Percentiles rank a stretch among this genome's conserved stretches.
These are phyloP conservation scores for Penicillium oxalicum DNA, from an alignment of 2,329 filamentous ascomycete species.

Conservation along the genomic window DNA sequence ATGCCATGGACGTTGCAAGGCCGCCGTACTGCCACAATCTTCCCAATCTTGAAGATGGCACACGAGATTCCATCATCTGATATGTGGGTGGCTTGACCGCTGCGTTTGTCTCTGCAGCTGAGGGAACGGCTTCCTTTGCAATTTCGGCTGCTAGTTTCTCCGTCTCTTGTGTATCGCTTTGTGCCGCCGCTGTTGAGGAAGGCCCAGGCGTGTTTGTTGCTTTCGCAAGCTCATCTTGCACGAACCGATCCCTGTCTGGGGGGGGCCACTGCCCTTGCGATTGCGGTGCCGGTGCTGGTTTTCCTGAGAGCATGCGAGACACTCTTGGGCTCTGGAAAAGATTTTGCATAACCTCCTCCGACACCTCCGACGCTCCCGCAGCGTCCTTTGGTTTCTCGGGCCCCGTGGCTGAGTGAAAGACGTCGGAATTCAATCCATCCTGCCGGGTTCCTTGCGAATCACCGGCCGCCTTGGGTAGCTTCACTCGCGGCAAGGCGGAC, in stretches of 20 bases:
- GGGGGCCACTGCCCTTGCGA: not conserved
- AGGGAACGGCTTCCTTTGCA: conserved; percentile 34
- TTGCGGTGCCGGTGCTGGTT: conserved; percentile 20
- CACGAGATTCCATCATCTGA: conserved; percentile 77
- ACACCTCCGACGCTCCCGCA: conserved; percentile 42
- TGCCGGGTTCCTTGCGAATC: conserved; percentile 40
- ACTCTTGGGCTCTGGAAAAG: conserved; percentile 58
- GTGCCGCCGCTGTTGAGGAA: not conserved
- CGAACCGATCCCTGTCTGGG: not conserved
- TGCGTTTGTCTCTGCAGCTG: conserved; percentile 13
- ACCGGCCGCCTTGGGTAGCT: conserved; percentile 50
- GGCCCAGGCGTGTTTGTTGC: not conserved
- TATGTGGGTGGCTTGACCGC: conserved; percentile 45
- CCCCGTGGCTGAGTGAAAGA: conserved; percentile 42
- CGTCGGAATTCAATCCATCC: conserved; percentile 50
- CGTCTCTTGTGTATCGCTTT: conserved; percentile 35
- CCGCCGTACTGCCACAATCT: conserved; percentile 93
- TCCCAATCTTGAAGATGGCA: conserved; percentile 80
- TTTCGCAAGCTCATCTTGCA: not conserved
- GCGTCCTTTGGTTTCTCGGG: conserved; percentile 16
- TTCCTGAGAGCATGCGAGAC: conserved; percentile 50
- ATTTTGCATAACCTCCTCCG: conserved; percentile 55
- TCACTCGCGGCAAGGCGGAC: conserved; percentile 50
- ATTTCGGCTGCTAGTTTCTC: conserved; percentile 45
- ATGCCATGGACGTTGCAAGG: conserved; percentile 89